Evolutionary conservation across 228 moss, liverwort and hornwort genomes (phyloP).

Genomic region (Sphagnum magellanicum): DNA sequence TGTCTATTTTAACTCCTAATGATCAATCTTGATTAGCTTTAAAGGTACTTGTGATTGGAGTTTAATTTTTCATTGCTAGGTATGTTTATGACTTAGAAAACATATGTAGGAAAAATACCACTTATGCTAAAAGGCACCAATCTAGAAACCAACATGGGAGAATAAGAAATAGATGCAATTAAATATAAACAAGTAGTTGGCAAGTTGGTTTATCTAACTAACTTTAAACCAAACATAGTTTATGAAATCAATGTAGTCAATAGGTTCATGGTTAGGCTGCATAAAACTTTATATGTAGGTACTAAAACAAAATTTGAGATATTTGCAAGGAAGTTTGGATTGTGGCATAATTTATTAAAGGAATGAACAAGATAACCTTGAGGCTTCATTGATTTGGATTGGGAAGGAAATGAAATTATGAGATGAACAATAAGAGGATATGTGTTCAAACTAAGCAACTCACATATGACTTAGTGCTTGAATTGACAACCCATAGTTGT

Average conservation of each 20-base stretch:
- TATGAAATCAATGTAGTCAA: background rate
- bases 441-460: background rate
- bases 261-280: background rate
- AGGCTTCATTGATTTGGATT: slow-evolving; percentile 2
- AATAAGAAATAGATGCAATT: background rate
- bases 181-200: background rate
- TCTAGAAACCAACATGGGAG: background rate
- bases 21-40: background rate
- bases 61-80: background rate
- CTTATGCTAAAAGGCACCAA: slow-evolving; percentile 1
- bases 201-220: slow-evolving; percentile 3
- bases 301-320: background rate
- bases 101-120: background rate
- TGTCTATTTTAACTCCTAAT: background rate
- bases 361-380: background rate
- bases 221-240: background rate
- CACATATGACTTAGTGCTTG: slow-evolving; percentile 2
- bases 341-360: background rate
- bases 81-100: background rate
- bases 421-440: background rate
- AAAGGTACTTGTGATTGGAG: background rate
- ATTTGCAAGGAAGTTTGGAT: slow-evolving; percentile 4
- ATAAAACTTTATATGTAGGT: background rate
- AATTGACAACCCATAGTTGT: slow-evolving; percentile 3
- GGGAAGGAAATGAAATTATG: background rate